Conservation (phyloP, 1,284 basidiomycete genomes). For the Heimioporus retisporus region DNA sequence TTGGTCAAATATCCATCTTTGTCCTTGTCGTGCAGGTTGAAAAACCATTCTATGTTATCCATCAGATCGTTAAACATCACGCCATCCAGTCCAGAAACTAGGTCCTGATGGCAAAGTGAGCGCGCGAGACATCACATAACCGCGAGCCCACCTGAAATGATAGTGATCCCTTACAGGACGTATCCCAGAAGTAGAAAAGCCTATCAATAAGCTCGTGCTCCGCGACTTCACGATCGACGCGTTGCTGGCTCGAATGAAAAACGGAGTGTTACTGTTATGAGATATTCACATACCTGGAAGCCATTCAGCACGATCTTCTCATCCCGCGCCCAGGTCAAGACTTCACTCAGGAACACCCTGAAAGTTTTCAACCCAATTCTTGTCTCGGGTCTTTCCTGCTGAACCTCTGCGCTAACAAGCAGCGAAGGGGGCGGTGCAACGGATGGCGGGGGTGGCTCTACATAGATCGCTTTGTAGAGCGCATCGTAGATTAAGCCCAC, state of each 20-base stretch:
- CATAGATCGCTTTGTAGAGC: constrained; percentile 88
- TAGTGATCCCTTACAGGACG: constrained; percentile 80
- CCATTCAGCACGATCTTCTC: constrained; percentile 95
- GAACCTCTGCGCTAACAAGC: constrained; percentile 63
- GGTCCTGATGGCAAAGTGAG: constrained; percentile 66
- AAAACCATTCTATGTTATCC: constrained; percentile 99
- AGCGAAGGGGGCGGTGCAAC: constrained; percentile 60
- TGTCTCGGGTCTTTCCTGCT: constrained; percentile 88
- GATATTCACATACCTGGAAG: constrained; percentile 72
- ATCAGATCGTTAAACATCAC: constrained; percentile 98
- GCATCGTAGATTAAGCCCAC: constrained; percentile 94
- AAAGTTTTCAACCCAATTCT: constrained; percentile 92
- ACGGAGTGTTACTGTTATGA: constrained; percentile 10
- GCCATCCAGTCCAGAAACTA: constrained; percentile 90
- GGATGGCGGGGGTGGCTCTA: constrained; percentile 72
- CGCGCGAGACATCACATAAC: neutral
- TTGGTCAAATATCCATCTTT: constrained; percentile 96
- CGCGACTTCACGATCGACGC: constrained; percentile 81
- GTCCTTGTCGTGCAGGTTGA: constrained; percentile 96
- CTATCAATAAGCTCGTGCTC: constrained; percentile 88
- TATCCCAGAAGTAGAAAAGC: constrained; percentile 94
- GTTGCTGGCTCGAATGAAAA: constrained; percentile 62
- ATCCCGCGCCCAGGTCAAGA: constrained; percentile 97
- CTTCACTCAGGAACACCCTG: constrained; percentile 90
- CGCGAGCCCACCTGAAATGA: constrained; percentile 76